Conservation (phyloP, 345 rosid genomes). For the Camelina neglecta region DNA sequence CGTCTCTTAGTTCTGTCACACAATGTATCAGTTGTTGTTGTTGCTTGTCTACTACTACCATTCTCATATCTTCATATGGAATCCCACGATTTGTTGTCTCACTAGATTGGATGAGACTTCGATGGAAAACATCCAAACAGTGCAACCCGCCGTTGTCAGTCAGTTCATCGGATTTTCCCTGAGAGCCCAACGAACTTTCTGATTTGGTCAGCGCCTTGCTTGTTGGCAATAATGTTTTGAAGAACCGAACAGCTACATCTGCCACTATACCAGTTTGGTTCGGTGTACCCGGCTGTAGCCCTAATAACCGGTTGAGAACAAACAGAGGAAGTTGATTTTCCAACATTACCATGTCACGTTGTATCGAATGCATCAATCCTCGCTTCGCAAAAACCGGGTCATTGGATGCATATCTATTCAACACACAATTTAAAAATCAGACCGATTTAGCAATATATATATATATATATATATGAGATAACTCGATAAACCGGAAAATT, state of each 20-base stretch:
- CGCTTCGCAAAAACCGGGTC: conserved; percentile 67
- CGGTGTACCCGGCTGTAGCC: conserved; percentile 55
- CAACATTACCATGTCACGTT: conserved; percentile 78
- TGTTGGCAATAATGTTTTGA: conserved; percentile 72
- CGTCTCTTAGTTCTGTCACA: conserved; percentile 69
- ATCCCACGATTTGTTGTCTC: conserved; percentile 37
- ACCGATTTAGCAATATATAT: background rate
- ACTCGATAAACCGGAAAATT: background rate
- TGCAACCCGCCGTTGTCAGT: background rate
- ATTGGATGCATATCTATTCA: conserved; percentile 49
- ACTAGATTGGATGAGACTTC: conserved; percentile 55
- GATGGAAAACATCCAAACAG: conserved; percentile 69
- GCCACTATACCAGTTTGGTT: conserved; percentile 63
- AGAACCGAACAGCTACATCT: conserved; percentile 57
- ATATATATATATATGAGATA: background rate
- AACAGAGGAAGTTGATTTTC: conserved; percentile 79
- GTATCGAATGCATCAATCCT: conserved; percentile 67
- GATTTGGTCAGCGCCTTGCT: conserved; percentile 66
- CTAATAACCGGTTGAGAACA: conserved; percentile 59
- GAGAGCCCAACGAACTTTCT: background rate
- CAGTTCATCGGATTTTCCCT: background rate
- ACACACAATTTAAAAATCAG: background rate
- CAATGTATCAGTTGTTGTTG: conserved; percentile 73
- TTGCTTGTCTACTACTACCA: conserved; percentile 58
- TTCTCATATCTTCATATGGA: conserved; percentile 36